Evolutionary conservation across 2,329 filamentous ascomycete species (phyloP).

Genomic region (Neofusicoccum laricinum): DNA sequence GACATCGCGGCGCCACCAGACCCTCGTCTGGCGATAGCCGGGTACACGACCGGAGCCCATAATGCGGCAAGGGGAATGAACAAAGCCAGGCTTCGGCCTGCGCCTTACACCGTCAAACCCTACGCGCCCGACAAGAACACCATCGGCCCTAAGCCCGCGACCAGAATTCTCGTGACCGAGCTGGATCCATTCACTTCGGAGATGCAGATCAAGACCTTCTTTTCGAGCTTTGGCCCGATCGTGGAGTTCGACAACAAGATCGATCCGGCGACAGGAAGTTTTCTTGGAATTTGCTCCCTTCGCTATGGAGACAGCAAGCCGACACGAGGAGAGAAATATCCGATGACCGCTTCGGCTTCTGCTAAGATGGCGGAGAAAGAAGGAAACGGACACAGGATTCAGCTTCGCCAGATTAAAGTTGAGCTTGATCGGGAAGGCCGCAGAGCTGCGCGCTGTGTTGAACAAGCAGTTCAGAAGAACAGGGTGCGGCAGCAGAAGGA

Average conservation of each 20-base stretch:
- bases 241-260: constrained; percentile 90
- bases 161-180: constrained; percentile 90
- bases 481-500: constrained; percentile 58
- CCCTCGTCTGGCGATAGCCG: constrained; percentile 69
- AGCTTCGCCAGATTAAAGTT: constrained; percentile 72
- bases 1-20: constrained; percentile 64
- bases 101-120: constrained; percentile 76
- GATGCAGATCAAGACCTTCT: constrained; percentile 70
- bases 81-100: constrained; percentile 67
- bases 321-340: constrained; percentile 44
- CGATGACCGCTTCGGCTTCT: constrained; percentile 70
- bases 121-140: constrained; percentile 85
- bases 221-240: constrained; percentile 81
- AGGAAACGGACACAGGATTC: constrained; percentile 77
- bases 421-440: constrained; percentile 86
- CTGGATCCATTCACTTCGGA: constrained; percentile 88
- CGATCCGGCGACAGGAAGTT: constrained; percentile 90
- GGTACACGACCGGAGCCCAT: constrained; percentile 54
- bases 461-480: constrained; percentile 68
- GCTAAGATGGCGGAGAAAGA: constrained; percentile 76
- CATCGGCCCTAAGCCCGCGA: constrained; percentile 82
- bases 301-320: constrained; percentile 72
- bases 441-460: constrained; percentile 75
- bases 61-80: constrained; percentile 21
- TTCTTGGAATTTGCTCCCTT: constrained; percentile 89